Evolutionary conservation across 257 asterid species (phyloP).

Genomic region (Apocynum venetum): DNA sequence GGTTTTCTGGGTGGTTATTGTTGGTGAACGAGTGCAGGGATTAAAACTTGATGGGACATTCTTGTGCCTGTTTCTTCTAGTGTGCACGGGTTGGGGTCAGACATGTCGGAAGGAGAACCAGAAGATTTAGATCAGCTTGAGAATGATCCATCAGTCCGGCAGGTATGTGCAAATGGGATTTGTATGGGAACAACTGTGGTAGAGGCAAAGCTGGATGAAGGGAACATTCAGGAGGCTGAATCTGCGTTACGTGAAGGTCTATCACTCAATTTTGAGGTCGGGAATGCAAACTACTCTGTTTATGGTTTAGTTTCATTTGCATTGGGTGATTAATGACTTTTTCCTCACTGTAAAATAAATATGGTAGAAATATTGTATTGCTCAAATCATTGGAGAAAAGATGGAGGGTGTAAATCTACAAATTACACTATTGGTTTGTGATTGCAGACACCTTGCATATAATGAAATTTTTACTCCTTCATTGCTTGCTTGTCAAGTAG

Average conservation of each 20-base stretch:
- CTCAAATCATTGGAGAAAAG: not conserved
- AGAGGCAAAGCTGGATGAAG: constrained; percentile 93
- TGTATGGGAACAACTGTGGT: constrained; percentile 59
- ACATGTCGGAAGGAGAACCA: constrained; percentile 73
- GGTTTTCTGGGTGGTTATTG: constrained; percentile 1
- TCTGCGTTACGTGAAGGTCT: constrained; percentile 87
- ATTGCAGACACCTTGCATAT: not conserved
- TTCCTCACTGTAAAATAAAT: not conserved
- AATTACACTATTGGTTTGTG: not conserved
- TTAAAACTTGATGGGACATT: constrained; percentile 17
- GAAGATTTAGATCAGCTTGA: constrained; percentile 38
- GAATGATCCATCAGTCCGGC: constrained; percentile 49
- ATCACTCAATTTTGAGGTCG: constrained; percentile 92
- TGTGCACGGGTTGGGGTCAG: constrained; percentile 27
- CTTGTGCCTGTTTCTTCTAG: constrained; percentile 31
- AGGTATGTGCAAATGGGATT: constrained; percentile 79
- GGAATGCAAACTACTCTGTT: constrained; percentile 16
- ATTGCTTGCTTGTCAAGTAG: not conserved
- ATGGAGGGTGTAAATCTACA: too few relatives aligned
- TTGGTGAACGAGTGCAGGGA: constrained; percentile 3
- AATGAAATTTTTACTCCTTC: not conserved
- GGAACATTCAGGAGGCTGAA: constrained; percentile 96
- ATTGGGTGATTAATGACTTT: not conserved
- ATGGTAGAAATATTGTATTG: not conserved
- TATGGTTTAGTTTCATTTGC: not conserved